A percentile compares a stretch with the other conserved stretches of the same genome.
Conservation (phyloP, 2,329 filamentous ascomycete species). For the Hypoxylon rubiginosum region DNA sequence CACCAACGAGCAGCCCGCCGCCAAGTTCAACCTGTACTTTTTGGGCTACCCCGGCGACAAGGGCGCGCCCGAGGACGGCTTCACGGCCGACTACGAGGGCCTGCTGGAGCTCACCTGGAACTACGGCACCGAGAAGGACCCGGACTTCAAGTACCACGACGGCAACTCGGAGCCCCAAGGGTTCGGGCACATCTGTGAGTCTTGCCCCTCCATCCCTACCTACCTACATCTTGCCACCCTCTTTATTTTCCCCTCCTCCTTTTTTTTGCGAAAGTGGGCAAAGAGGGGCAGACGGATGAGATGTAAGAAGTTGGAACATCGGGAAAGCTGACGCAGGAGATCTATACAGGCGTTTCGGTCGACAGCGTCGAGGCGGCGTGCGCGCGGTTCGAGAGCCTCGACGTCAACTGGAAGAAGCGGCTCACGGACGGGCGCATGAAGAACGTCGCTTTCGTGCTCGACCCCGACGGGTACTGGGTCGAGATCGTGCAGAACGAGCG, state of each 20-base stretch:
- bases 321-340: conserved; percentile 13
- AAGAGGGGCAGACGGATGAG: not conserved
- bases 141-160: conserved; percentile 87
- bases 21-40: conserved; percentile 92
- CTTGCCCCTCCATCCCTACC: too few relatives aligned
- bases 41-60: conserved; percentile 79
- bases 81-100: conserved; percentile 79
- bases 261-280: not conserved
- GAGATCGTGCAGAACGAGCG: conserved; percentile 84
- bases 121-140: conserved; percentile 86
- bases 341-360: conserved; percentile 82
- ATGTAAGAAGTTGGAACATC: not conserved
- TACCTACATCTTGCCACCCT: not conserved
- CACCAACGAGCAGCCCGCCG: conserved; percentile 76
- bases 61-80: conserved; percentile 65
- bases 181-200: conserved; percentile 91
- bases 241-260: not conserved
- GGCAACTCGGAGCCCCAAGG: conserved; percentile 93
- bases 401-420: conserved; percentile 94
- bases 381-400: conserved; percentile 83
- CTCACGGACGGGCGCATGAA: conserved; percentile 94
- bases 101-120: conserved; percentile 92
- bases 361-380: conserved; percentile 93
- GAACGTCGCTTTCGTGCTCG: conserved; percentile 91
- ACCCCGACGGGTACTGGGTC: conserved; percentile 72